Base-by-base conservation (phyloP, 768 basidiomycete genomes). In the Termitomyces eurrhizus region DNA sequence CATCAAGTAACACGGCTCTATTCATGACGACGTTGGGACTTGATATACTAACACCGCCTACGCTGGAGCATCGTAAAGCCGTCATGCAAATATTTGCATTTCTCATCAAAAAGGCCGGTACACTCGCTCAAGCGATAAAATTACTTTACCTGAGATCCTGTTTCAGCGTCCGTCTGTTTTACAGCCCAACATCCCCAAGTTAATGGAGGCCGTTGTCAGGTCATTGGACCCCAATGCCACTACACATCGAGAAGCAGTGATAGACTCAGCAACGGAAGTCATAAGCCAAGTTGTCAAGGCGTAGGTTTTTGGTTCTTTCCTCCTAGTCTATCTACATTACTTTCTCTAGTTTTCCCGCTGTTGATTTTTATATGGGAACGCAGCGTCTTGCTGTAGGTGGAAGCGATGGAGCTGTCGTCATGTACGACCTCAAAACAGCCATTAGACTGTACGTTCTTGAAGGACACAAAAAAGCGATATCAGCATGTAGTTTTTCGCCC, bases 351-450 rank as follows among this genome's bases (percentile, higher is more conserved):
- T 98, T 90, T 69, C 95, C 96, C 0, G 88, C 88, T 0, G 86
- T 98, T n/a, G 95, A 95, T 73, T 98, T 99, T 70, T 91, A 98
- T 67, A 87, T 86, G 76, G 76, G 81, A 2, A 87, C 84, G 1
- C 97, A 99, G 70, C 87, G 92, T 14, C 83, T 98, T 4, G 93
- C 91, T 0, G 94, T 98, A 0, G 97, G 97, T 0, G 96, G 95
- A 0, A 86, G 84, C 58, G 97, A 99, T 74, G 97, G 96, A 0
- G 94, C 95, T 0, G 87, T 95, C 56, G 82, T 93, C 60, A 94
- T 97, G 88, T 98, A 97, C 69, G 97, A 98, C 69, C 81, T 98
- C 56, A 97, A 98, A 74, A 94, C 95, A 0, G 95, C 95, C 0
- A 98, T 92, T 0, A 85, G 97, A 12, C 78, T 98, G 14, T 99